phyloP scores from a whole-genome alignment of 495 filamentous ascomycete species.

The Podospora anserina region DNA sequence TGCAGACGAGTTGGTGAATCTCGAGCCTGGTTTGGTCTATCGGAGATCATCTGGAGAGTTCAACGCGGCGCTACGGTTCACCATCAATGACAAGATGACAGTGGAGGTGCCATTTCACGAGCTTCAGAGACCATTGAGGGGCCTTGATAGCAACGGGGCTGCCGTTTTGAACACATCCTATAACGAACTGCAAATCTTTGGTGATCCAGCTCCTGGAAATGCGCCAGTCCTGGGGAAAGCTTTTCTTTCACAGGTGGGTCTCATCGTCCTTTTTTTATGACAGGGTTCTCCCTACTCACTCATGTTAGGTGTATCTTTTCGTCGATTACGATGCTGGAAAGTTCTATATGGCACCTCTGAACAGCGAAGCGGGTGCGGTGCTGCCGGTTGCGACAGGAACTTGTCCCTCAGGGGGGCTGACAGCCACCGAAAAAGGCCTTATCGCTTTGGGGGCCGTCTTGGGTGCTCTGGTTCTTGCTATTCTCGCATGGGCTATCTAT shows the following conservation, averaged over 20 bases:
- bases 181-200: constrained; percentile 22
- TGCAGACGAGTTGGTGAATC: constrained; percentile 14
- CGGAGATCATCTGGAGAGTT: constrained; percentile 10
- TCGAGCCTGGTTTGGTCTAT: constrained; percentile 25
- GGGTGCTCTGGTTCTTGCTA: constrained; percentile 8
- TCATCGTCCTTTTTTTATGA: neutral
- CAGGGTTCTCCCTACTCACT: neutral
- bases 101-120: constrained; percentile 20
- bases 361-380: constrained; percentile 10
- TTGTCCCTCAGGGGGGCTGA: constrained; percentile 1
- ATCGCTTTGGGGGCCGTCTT: constrained; percentile 16
- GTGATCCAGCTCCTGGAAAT: constrained; percentile 5
- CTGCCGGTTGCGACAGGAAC: constrained; percentile 9
- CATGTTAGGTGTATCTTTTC: constrained; percentile 18
- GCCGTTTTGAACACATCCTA: constrained; percentile 9
- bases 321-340: constrained; percentile 19
- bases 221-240: constrained; percentile 23
- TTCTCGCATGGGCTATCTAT: neutral
- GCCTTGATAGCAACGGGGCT: constrained; percentile 14
- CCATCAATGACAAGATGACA: constrained; percentile 14
- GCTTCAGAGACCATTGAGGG: constrained; percentile 16
- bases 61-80: constrained; percentile 20
- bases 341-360: constrained; percentile 15
- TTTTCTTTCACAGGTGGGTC: constrained; percentile 20
- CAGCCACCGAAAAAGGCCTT: constrained; percentile 14